Percentiles rank a stretch among this genome's conserved stretches.
phyloP scores from a whole-genome alignment of 208 protist genomes.

The Vickermania spadyakhi region DNA sequence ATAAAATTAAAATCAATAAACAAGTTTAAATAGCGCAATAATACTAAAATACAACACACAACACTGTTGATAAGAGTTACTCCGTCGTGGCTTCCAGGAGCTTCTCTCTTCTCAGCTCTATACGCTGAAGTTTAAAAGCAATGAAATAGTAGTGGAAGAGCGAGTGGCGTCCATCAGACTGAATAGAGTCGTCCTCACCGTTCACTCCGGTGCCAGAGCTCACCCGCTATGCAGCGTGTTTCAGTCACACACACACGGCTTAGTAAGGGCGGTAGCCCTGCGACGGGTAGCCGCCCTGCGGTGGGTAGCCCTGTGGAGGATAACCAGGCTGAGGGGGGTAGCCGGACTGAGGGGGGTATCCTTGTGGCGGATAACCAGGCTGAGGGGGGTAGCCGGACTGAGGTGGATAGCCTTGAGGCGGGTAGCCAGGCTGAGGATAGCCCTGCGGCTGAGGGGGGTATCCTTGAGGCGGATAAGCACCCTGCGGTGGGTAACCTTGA shows the following conservation, averaged over 20 bases:
- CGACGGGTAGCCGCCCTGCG: slow-evolving; percentile 2
- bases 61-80: no score
- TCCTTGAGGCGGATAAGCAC: slow-evolving; percentile 5
- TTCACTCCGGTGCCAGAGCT: no score
- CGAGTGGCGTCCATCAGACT: no score
- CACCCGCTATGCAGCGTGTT: no score
- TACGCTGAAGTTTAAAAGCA: no score
- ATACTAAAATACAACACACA: no score
- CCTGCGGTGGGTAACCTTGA: slow-evolving; percentile 5
- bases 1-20: no score
- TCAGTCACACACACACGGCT: not conserved
- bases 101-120: no score
- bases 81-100: no score
- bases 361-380: slow-evolving; percentile 4
- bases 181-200: no score
- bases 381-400: not conserved
- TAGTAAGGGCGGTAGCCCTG: not conserved
- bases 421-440: slow-evolving; percentile 13
- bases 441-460: slow-evolving; percentile 8
- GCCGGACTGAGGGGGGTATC: not conserved
- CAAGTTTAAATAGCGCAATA: no score
- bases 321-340: slow-evolving; percentile 3
- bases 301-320: slow-evolving; percentile 1
- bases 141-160: no score
- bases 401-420: slow-evolving; percentile 6